Evolutionary conservation across 768 basidiomycete species (phyloP).

Genomic region (Mycena latifolia): DNA sequence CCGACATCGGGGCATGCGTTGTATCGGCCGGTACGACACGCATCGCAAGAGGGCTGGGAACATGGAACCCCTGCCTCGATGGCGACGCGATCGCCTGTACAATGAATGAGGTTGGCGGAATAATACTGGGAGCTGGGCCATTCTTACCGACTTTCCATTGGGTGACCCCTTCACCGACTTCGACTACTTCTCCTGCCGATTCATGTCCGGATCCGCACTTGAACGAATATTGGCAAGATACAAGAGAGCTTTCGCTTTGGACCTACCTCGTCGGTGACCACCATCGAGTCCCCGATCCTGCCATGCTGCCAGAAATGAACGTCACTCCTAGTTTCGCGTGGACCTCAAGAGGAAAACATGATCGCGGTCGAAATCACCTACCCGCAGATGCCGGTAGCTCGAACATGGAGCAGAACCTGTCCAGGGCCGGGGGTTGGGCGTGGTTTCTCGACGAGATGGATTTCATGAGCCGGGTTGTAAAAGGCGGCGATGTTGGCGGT

Average conservation of each 20-base stretch:
- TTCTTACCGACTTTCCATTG: conserved; percentile 70
- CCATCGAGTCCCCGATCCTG: conserved; percentile 76
- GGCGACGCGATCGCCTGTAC: conserved; percentile 72
- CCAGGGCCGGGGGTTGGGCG: conserved; percentile 70
- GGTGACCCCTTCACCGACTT: conserved; percentile 74
- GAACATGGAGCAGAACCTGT: conserved; percentile 74
- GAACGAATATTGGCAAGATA: neutral
- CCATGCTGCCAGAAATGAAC: conserved; percentile 84
- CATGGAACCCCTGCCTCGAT: conserved; percentile 80
- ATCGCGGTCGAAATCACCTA: conserved; percentile 42
- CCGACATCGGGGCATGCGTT: conserved; percentile 66
- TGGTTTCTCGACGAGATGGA: conserved; percentile 77
- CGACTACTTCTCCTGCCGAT: conserved; percentile 75
- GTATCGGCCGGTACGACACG: conserved; percentile 73
- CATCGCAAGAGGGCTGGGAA: conserved; percentile 69
- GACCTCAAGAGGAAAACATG: neutral
- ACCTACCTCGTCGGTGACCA: conserved; percentile 73
- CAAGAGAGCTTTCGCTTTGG: neutral
- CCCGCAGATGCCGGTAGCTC: conserved; percentile 81
- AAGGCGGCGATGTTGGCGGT: conserved; percentile 72
- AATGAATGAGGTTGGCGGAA: neutral
- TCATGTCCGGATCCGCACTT: conserved; percentile 80
- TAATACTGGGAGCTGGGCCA: neutral
- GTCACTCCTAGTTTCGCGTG: conserved; percentile 62
- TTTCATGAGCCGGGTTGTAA: conserved; percentile 73